Evolutionary conservation across 495 filamentous ascomycete genomes (phyloP).

Genomic region (Hapsidospora chrysogenum): DNA sequence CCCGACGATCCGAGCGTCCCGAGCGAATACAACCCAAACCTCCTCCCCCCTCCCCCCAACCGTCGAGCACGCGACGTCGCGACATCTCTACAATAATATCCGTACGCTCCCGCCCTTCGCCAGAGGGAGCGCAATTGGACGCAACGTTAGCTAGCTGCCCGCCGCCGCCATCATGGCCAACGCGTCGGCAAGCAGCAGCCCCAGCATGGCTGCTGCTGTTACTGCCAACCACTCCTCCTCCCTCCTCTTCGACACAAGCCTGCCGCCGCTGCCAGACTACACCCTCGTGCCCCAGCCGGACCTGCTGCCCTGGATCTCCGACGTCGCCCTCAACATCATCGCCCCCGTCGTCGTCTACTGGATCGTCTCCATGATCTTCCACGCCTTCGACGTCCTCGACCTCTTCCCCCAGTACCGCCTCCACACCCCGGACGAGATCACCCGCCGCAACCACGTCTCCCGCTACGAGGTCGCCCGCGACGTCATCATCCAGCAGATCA

Average conservation of each 20-base stretch:
- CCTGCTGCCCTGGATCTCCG: conserved; percentile 60
- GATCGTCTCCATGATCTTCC: conserved; percentile 72
- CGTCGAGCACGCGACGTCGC: too few species aligned
- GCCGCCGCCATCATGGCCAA: neutral
- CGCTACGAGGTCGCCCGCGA: conserved; percentile 70
- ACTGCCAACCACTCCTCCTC: conserved; percentile 16
- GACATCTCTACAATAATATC: too few species aligned
- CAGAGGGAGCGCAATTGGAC: too few species aligned
- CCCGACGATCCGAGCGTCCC: too few species aligned
- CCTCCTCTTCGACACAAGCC: conserved; percentile 22
- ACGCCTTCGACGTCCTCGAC: conserved; percentile 65
- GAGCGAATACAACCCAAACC: too few species aligned
- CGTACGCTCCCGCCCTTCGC: conserved; percentile 2
- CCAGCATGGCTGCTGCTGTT: conserved; percentile 2
- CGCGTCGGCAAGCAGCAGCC: neutral
- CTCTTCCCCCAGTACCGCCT: conserved; percentile 75
- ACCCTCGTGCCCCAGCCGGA: conserved; percentile 47
- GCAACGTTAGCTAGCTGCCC: neutral
- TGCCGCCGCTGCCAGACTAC: conserved; percentile 70
- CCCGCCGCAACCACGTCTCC: conserved; percentile 71
- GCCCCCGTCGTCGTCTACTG: conserved; percentile 81
- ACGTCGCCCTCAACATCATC: conserved; percentile 56
- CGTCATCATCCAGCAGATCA: conserved; percentile 76
- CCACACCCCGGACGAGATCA: conserved; percentile 79
- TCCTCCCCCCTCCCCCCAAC: too few species aligned